Base-by-base conservation (phyloP, 768 basidiomycete genomes). In the Termitomyces bulborhizus region DNA sequence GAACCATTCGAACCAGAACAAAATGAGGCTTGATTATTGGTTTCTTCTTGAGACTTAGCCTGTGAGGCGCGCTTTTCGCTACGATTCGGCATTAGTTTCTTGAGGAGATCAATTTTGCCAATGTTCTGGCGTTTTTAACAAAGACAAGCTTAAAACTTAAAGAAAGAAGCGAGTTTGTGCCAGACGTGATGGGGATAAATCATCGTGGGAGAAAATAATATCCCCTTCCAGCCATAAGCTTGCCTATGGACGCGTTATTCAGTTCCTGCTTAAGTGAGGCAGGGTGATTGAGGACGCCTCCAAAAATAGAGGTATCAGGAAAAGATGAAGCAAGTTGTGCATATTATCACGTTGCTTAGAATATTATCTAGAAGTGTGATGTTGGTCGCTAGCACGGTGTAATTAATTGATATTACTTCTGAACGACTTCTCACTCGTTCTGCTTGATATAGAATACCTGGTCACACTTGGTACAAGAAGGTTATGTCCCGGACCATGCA, bases 391-490 rank as follows among this genome's bases (percentile, higher is more conserved):
- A 11, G 12, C 4, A 5, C 7, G 18, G 21, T 12, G 21, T 21
- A 48, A 21, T 21, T 21, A 21, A 21, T 16, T 37, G 8, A 24
- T 24, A 36, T 9, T 16, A 8, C 7, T 26, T 16, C 26, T 18
- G 15, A 3, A 1, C 7, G 46, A 48, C 7, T 36, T 36, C 27
- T 6, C 18, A 16, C 36, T 37, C 2, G 9, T 36, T 16, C n/a
- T 46, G 7, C 11, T 11, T 32, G 11, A 9, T 31, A 18, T 32
- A 9, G 9, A 32, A 68, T 79, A 92, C 95, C 96, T 21, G 89
- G 89, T 62, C 93, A 86, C 26, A 98, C 95, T 68, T 94, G 93
- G 72, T 98, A 98, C 44, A 98, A 71, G 51, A 98, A 73, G 0
- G 93, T 95, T 49, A 98, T 98, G 59, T 96, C 92, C 43, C 84